phyloP scores from a whole-genome alignment of 1,139 yeast species.

The Casaregolazyma lundiana region DNA sequence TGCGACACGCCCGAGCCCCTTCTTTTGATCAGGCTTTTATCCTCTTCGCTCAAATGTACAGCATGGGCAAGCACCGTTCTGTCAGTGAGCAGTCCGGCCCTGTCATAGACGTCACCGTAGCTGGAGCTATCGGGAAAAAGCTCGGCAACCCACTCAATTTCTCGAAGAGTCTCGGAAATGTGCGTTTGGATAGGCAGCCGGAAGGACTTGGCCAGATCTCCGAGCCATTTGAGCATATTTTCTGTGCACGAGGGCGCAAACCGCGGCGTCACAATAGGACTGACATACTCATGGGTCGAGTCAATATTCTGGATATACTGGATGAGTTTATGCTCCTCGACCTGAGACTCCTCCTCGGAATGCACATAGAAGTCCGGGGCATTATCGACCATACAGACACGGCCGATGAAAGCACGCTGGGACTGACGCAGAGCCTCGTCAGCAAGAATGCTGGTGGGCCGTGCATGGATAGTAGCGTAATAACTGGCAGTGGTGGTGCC shows the following conservation, averaged over 20 bases:
- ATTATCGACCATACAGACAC: conserved; percentile 81
- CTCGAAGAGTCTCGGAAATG: conserved; percentile 71
- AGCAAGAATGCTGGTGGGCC: conserved; percentile 71
- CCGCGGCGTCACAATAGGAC: conserved; percentile 84
- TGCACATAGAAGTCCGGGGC: conserved; percentile 70
- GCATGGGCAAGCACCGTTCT: conserved; percentile 88
- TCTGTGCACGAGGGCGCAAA: conserved; percentile 88
- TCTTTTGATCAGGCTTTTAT: conserved; percentile 50
- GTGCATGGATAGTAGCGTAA: conserved; percentile 80
- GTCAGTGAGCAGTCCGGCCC: conserved; percentile 52
- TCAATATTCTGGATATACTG: conserved; percentile 51
- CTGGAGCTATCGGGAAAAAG: conserved; percentile 65
- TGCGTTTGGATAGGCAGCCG: conserved; percentile 83
- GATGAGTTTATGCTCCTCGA: conserved; percentile 55
- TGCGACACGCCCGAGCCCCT: conserved; percentile 75
- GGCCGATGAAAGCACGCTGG: conserved; percentile 87
- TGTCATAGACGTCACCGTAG: conserved; percentile 76
- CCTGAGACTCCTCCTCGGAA: conserved; percentile 48
- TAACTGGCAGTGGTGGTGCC: conserved; percentile 95
- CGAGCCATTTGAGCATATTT: conserved; percentile 58
- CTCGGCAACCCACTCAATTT: conserved; percentile 67
- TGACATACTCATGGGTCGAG: conserved; percentile 46
- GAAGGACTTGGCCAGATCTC: conserved; percentile 47
- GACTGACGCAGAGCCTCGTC: conserved; percentile 61
- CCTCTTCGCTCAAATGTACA: conserved; percentile 64